A percentile compares a stretch with the other conserved stretches of the same genome.
Conservation (phyloP, 768 basidiomycete genomes). For the Lyophyllum decastes region DNA sequence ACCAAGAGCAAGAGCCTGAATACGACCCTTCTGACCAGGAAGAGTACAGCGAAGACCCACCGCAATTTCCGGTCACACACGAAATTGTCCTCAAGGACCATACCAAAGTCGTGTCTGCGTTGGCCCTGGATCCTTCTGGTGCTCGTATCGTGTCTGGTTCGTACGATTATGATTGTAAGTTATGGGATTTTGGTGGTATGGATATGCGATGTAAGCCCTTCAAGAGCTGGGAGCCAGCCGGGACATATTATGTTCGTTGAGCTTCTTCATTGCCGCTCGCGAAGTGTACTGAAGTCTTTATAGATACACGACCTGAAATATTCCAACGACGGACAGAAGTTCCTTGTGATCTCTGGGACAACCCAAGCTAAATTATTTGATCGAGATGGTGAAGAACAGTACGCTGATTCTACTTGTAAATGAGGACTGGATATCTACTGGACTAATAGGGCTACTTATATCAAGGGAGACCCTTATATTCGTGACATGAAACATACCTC, state of each 20-base stretch:
- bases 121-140: slow-evolving; percentile 92
- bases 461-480: slow-evolving; percentile 98
- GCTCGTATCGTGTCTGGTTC: slow-evolving; percentile 90
- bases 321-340: slow-evolving; percentile 82
- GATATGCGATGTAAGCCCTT: slow-evolving; percentile 87
- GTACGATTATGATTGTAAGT: slow-evolving; percentile 96
- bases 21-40: slow-evolving; percentile 56
- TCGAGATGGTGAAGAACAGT: slow-evolving; percentile 93
- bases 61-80: slow-evolving; percentile 84
- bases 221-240: slow-evolving; percentile 94
- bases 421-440: slow-evolving; percentile 44
- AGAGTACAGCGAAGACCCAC: slow-evolving; percentile 46
- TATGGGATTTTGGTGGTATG: slow-evolving; percentile 99
- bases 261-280: neutral
- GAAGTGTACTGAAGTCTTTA: slow-evolving; percentile 1
- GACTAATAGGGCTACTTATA: slow-evolving; percentile 66
- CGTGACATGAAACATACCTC: slow-evolving; percentile 99
- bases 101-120: slow-evolving; percentile 90
- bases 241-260: slow-evolving; percentile 81
- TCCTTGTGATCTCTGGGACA: slow-evolving; percentile 88
- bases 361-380: slow-evolving; percentile 87
- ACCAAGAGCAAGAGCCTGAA: slow-evolving; percentile 45
- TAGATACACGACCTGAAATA: slow-evolving; percentile 92
- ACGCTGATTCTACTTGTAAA: slow-evolving; percentile 33
- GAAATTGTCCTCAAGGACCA: slow-evolving; percentile 94